Conservation (phyloP, 2,329 filamentous ascomycete species). For the Taxawa tesnikishii region DNA sequence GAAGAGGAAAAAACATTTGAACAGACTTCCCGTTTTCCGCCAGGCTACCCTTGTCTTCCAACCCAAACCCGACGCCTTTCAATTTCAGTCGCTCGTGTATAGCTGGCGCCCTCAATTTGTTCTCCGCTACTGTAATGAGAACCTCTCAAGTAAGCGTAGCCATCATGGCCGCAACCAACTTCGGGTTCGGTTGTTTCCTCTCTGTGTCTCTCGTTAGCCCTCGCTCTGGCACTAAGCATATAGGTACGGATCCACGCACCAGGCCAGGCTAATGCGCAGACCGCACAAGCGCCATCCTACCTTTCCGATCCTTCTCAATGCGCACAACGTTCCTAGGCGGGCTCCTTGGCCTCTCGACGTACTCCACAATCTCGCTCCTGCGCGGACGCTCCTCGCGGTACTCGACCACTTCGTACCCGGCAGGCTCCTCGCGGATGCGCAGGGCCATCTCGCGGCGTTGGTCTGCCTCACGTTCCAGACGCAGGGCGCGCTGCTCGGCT, state of each 20-base stretch:
- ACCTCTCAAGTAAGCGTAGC: constrained; percentile 23
- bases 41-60: no score
- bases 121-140: no score
- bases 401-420: constrained; percentile 29
- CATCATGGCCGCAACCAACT: constrained; percentile 31
- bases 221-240: constrained; percentile 6
- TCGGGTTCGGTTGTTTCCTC: constrained; percentile 26
- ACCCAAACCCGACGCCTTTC: no score
- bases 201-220: constrained; percentile 20
- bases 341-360: constrained; percentile 29
- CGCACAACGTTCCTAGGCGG: constrained; percentile 45
- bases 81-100: no score
- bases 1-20: no score
- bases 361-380: constrained; percentile 49
- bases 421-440: constrained; percentile 35
- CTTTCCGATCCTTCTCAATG: constrained; percentile 85
- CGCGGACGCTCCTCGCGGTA: constrained; percentile 27
- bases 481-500: constrained; percentile 47
- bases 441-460: constrained; percentile 10
- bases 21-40: no score
- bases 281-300: constrained; percentile 83
- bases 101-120: no score
- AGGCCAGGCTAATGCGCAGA: constrained; percentile 50
- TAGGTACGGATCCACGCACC: constrained; percentile 11
- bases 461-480: constrained; percentile 33